phyloP scores from a whole-genome alignment of 768 basidiomycete genomes.

The Kwoniella sp. region DNA sequence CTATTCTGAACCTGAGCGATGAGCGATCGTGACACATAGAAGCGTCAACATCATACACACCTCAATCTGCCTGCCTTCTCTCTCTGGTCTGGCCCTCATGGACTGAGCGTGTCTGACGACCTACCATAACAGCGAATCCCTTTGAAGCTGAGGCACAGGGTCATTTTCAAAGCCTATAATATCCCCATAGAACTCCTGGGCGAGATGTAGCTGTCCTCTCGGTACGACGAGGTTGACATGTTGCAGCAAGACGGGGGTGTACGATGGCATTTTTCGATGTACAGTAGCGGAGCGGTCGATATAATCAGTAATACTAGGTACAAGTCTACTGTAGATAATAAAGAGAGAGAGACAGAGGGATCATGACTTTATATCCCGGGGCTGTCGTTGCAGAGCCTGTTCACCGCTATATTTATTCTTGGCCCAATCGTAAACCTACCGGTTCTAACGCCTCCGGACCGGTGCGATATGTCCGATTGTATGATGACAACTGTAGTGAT shows the following conservation, averaged over 20 bases:
- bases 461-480: background rate
- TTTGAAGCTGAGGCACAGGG: constrained; percentile 44
- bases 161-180: constrained; percentile 46
- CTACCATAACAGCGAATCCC: constrained; percentile 46
- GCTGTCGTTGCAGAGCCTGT: no score
- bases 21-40: no score
- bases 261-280: constrained; percentile 30
- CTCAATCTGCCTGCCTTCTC: no score
- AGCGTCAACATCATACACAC: no score
- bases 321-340: no score
- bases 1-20: constrained; percentile 46
- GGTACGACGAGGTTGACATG: constrained; percentile 52
- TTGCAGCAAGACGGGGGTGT: constrained; percentile 38
- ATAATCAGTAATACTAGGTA: no score
- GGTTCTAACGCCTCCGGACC: background rate
- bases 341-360: no score
- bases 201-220: constrained; percentile 44
- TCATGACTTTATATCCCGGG: no score
- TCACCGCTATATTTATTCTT: no score
- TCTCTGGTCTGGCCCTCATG: no score
- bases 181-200: constrained; percentile 50
- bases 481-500: background rate
- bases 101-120: no score
- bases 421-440: background rate
- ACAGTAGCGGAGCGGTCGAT: no score